These are phyloP conservation scores for Candida takata DNA, from an alignment of 805 yeast species.

Conservation along the genomic window DNA sequence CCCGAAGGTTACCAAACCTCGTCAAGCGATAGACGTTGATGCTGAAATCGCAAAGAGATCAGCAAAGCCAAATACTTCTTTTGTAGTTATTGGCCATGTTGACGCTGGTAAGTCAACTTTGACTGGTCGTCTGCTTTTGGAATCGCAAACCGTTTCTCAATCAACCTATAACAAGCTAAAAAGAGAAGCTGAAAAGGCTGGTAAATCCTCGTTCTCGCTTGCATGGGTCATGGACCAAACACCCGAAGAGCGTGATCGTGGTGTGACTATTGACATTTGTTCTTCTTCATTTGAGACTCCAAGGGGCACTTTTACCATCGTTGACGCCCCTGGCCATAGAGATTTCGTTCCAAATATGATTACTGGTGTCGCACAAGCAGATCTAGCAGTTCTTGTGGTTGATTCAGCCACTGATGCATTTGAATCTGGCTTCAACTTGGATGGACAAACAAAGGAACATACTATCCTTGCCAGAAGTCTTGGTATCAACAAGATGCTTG, in stretches of 20 bases:
- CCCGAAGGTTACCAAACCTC: slow-evolving; percentile 16
- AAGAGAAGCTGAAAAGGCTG: slow-evolving; percentile 96
- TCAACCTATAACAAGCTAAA: slow-evolving; percentile 95
- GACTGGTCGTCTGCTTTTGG: slow-evolving; percentile 95
- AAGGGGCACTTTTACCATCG: slow-evolving; percentile 82
- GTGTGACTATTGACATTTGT: slow-evolving; percentile 93
- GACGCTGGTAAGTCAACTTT: slow-evolving; percentile 98
- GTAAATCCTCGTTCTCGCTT: slow-evolving; percentile 96
- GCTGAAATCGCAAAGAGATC: slow-evolving; percentile 49
- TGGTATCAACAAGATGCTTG: slow-evolving; percentile 82
- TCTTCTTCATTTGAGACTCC: slow-evolving; percentile 92
- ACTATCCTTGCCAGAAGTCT: slow-evolving; percentile 85
- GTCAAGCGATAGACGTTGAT: slow-evolving; percentile 23
- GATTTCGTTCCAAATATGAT: slow-evolving; percentile 96
- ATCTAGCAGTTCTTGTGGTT: slow-evolving; percentile 83
- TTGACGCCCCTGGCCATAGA: slow-evolving; percentile 95
- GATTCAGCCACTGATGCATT: slow-evolving; percentile 93
- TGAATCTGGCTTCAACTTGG: slow-evolving; percentile 93
- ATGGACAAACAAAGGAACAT: slow-evolving; percentile 94
- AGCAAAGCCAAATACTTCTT: slow-evolving; percentile 92
- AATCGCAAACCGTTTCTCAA: slow-evolving; percentile 96
- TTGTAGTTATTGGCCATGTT: slow-evolving; percentile 99
- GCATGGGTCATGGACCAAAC: slow-evolving; percentile 96
- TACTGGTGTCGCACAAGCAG: slow-evolving; percentile 93
- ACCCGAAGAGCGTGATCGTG: slow-evolving; percentile 95